phyloP scores from a whole-genome alignment of 106 monocot genomes.

The Vanilla planifolia region DNA sequence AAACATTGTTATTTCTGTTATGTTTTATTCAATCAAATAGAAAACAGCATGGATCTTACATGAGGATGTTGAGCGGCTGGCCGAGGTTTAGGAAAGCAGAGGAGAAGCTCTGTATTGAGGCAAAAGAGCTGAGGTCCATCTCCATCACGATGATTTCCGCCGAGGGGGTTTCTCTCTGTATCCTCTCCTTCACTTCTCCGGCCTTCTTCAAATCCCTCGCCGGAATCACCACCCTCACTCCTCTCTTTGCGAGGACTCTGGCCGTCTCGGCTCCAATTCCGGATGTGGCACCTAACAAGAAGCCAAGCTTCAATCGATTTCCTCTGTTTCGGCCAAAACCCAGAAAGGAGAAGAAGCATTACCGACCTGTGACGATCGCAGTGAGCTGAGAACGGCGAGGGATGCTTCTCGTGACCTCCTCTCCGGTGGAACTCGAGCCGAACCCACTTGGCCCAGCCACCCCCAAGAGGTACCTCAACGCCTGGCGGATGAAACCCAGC shows the following conservation, averaged over 20 bases:
- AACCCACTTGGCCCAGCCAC: slow-evolving; percentile 46
- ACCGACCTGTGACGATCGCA: slow-evolving; percentile 63
- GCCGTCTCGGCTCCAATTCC: slow-evolving; percentile 69
- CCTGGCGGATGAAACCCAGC: slow-evolving; percentile 23
- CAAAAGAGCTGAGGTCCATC: slow-evolving; percentile 48
- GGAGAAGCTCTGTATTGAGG: slow-evolving; percentile 41
- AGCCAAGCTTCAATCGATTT: background rate
- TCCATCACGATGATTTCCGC: slow-evolving; percentile 36
- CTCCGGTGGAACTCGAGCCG: slow-evolving; percentile 50
- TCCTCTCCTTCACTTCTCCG: slow-evolving; percentile 28
- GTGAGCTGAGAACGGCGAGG: slow-evolving; percentile 28
- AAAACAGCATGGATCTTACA: slow-evolving; percentile 13
- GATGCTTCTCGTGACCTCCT: slow-evolving; percentile 34
- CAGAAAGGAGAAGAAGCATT: background rate
- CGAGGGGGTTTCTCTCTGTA: slow-evolving; percentile 24
- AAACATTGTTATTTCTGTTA: background rate
- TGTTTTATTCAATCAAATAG: too few relatives aligned
- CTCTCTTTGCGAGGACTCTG: slow-evolving; percentile 52
- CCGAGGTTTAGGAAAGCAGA: slow-evolving; percentile 35
- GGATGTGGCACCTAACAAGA: slow-evolving; percentile 48
- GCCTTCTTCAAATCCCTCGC: slow-evolving; percentile 56
- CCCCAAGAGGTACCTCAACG: slow-evolving; percentile 39
- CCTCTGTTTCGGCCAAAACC: background rate
- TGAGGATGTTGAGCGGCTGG: slow-evolving; percentile 60
- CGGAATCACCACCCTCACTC: slow-evolving; percentile 44